These are phyloP conservation scores for Chenopodium formosanum DNA, from an alignment of 148 eudicot genomes.

Conservation along the genomic window DNA sequence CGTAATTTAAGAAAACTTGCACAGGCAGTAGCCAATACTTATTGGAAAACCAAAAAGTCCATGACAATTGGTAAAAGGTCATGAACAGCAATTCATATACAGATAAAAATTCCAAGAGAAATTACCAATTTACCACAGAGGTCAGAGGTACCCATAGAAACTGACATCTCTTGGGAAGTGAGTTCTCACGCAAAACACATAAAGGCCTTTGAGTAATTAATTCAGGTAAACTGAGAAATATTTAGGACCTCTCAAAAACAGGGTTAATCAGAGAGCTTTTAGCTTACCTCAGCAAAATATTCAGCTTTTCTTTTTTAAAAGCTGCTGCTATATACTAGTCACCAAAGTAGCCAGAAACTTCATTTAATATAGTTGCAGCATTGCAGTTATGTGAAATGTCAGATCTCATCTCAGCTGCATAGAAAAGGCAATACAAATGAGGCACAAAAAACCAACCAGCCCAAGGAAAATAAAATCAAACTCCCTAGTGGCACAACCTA, in stretches of 20 bases:
- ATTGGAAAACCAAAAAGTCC: background rate
- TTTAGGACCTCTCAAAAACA: background rate
- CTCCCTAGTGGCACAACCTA: background rate
- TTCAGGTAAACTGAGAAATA: background rate
- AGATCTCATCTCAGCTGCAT: background rate
- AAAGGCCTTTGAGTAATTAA: background rate
- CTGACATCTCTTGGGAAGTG: background rate
- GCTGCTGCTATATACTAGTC: background rate
- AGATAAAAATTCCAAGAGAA: background rate
- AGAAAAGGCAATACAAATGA: background rate
- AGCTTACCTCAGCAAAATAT: conserved; percentile 7
- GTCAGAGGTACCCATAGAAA: background rate
- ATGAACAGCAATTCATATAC: background rate
- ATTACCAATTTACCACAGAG: background rate
- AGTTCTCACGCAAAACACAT: background rate
- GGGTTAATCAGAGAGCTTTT: background rate
- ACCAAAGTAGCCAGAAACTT: conserved; percentile 1
- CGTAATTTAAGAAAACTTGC: background rate
- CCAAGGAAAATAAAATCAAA: background rate
- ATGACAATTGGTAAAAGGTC: background rate
- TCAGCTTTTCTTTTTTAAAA: background rate
- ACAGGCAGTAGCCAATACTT: background rate
- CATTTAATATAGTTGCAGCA: background rate
- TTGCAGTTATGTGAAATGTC: background rate
- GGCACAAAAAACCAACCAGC: background rate